Evolutionary conservation across 768 basidiomycete genomes (phyloP).

Genomic region (Tylopilus vinaceipallidus): DNA sequence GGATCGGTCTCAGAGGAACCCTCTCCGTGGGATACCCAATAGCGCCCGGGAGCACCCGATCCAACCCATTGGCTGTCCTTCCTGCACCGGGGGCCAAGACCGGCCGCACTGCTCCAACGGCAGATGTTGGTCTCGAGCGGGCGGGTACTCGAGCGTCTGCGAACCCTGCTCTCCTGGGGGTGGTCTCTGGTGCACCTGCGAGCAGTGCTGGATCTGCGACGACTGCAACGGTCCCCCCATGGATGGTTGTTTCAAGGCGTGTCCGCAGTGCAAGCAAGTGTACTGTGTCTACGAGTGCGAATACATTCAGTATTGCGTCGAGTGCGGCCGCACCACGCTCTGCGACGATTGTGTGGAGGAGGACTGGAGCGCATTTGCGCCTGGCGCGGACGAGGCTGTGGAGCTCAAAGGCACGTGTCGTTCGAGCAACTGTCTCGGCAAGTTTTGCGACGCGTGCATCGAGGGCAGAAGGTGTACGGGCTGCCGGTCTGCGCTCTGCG

Average conservation of each 20-base stretch:
- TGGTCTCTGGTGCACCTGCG: conserved; percentile 23
- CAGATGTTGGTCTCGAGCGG: conserved; percentile 20
- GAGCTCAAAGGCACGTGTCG: conserved; percentile 2
- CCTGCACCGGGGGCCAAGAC: conserved; percentile 4
- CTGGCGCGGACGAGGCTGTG: conserved; percentile 12
- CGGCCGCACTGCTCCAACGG: conserved; percentile 11
- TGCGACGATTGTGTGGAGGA: conserved; percentile 29
- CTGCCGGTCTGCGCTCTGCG: conserved; percentile 14
- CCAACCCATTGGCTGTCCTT: conserved; percentile 12
- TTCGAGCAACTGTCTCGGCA: not conserved
- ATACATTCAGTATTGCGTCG: conserved; percentile 22
- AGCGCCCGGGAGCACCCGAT: conserved; percentile 13
- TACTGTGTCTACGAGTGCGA: conserved; percentile 22
- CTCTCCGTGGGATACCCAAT: not conserved
- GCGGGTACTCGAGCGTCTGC: conserved; percentile 13
- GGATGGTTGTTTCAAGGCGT: conserved; percentile 10
- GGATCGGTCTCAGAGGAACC: not conserved
- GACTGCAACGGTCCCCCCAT: conserved; percentile 15
- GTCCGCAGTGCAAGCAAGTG: conserved; percentile 16
- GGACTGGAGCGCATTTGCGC: conserved; percentile 3
- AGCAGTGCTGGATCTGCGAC: conserved; percentile 23
- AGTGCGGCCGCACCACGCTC: conserved; percentile 18
- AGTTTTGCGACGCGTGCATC: conserved; percentile 14
- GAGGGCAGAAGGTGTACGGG: conserved; percentile 11
- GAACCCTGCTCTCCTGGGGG: conserved; percentile 16